phyloP scores from a whole-genome alignment of 495 filamentous ascomycete species.

The Tuber umbilicatum region DNA sequence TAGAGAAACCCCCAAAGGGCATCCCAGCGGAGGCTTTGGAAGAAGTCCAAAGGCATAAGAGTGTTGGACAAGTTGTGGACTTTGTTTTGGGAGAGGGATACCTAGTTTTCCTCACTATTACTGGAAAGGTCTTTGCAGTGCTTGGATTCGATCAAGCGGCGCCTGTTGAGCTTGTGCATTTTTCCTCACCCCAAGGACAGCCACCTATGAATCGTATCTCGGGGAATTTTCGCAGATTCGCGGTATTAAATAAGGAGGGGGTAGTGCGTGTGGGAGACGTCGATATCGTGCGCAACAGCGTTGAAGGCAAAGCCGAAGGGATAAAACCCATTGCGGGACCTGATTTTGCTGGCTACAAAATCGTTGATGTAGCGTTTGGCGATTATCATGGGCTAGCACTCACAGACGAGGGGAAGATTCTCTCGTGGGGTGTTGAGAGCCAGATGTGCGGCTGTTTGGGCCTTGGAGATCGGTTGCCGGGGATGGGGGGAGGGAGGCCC shows the following conservation, averaged over 20 bases:
- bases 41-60: not conserved
- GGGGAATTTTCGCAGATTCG: constrained; percentile 33
- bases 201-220: constrained; percentile 28
- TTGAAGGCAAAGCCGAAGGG: constrained; percentile 12
- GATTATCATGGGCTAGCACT: constrained; percentile 40
- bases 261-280: constrained; percentile 29
- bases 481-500: constrained; percentile 7
- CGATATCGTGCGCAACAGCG: constrained; percentile 14
- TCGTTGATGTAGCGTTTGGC: constrained; percentile 38
- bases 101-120: constrained; percentile 33
- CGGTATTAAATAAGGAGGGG: constrained; percentile 38
- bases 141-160: constrained; percentile 10
- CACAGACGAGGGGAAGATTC: constrained; percentile 30
- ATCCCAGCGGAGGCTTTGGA: not conserved
- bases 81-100: constrained; percentile 36
- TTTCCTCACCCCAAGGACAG: constrained; percentile 25
- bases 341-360: constrained; percentile 19
- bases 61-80: constrained; percentile 22
- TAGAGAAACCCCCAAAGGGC: not conserved
- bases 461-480: constrained; percentile 17
- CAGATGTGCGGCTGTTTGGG: constrained; percentile 35
- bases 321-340: constrained; percentile 24
- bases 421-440: constrained; percentile 39
- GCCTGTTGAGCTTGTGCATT: constrained; percentile 31
- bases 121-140: constrained; percentile 36